Evolutionary conservation across 805 yeast species (phyloP).

Genomic region (Candida fluviatilis): DNA sequence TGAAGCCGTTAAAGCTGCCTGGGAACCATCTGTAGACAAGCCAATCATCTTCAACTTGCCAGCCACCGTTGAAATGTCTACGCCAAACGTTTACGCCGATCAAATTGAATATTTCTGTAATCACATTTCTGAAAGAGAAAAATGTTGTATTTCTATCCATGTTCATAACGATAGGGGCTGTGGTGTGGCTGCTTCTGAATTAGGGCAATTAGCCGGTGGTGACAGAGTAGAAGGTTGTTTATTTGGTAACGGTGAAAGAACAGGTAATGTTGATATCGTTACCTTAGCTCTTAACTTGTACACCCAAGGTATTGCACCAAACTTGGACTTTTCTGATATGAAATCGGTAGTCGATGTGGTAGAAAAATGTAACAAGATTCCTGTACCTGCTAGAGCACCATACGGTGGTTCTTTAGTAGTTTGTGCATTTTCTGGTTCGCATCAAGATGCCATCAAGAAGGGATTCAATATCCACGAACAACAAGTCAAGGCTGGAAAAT

Average conservation of each 20-base stretch:
- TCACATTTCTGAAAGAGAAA: slow-evolving; percentile 61
- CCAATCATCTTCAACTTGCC: slow-evolving; percentile 81
- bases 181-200: slow-evolving; percentile 85
- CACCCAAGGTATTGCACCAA: slow-evolving; percentile 73
- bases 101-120: slow-evolving; percentile 73
- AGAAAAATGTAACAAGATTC: slow-evolving; percentile 77
- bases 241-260: slow-evolving; percentile 84
- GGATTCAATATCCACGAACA: slow-evolving; percentile 56
- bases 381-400: slow-evolving; percentile 75
- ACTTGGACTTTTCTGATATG: slow-evolving; percentile 68
- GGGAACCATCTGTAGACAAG: slow-evolving; percentile 62
- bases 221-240: slow-evolving; percentile 84
- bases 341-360: slow-evolving; percentile 64
- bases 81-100: slow-evolving; percentile 81
- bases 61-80: slow-evolving; percentile 78
- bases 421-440: slow-evolving; percentile 82
- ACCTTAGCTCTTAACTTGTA: slow-evolving; percentile 73
- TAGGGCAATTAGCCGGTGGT: slow-evolving; percentile 82
- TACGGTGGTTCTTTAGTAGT: slow-evolving; percentile 81
- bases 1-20: slow-evolving; percentile 70
- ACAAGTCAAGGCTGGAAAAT: slow-evolving; percentile 29
- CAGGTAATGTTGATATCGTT: slow-evolving; percentile 81
- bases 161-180: slow-evolving; percentile 86
- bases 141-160: slow-evolving; percentile 70
- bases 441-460: slow-evolving; percentile 84